Base-by-base conservation (phyloP, 2,329 filamentous ascomycete species). In the Ciborinia camelliae region DNA sequence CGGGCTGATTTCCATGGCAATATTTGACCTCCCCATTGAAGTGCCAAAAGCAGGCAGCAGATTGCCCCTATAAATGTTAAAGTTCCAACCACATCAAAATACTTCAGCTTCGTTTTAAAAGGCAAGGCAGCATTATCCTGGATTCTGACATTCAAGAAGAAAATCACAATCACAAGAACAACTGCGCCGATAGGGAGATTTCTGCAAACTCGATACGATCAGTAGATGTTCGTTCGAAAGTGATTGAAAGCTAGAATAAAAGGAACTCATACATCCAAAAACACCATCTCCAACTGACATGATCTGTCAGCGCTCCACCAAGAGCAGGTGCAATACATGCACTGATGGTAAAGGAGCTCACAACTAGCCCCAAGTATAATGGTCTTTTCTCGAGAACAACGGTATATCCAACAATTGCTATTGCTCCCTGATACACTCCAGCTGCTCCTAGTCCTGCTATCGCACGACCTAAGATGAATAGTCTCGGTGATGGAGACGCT, bases 231-330 rank as follows among this genome's bases (percentile, higher is more conserved):
- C 35, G 14, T 37, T 37, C 35, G 14, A 10, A 37, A 10, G 35
- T 37, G 35, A 10, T 20, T 47, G 7, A 8, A 23, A 3, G 18
- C 23, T 2, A 20, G 18, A 8, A 3, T 7, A 28, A 5, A 30
- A 23, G 20, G 2, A 68, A 66, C 70, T 54, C 69, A 65, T 69
- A 72, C 70, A 78, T 77, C 70, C 71, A 73, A 59, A 71, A 70
- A 57, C 71, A 72, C 67, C 77, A 77, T 4, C 73, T 68, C 47
- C 79, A 69, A 2, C 74, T 71, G 0, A 78, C 76, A 64, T 79
- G 80, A 57, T 86, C 78, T 0, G 86, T 86, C 66, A 88, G 84
- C 2, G 81, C 79, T 48, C 86, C 86, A 59, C 86, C 82, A 84
- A 88, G 76, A 15, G 87, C 79, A 0, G 86, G 86, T 0, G 86